Base-by-base conservation (phyloP, 345 rosid genomes). In the Moricandia arvensis region DNA sequence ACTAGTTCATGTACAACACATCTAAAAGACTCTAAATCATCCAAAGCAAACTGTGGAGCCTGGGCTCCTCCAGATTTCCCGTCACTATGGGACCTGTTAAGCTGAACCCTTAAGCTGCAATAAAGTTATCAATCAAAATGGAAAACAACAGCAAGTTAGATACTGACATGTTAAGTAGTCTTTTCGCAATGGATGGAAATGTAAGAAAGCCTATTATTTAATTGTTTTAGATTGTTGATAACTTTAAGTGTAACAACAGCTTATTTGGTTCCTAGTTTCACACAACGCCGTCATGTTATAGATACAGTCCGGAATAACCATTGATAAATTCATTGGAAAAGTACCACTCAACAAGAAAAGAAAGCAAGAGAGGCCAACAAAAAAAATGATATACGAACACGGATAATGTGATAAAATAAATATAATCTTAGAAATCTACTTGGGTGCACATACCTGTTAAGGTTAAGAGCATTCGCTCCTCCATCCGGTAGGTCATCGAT, bases 401-500 rank as follows among this genome's bases (percentile, higher is more conserved):
- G 69, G 17, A 63, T 8, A 6, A 47, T 45, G 30, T 43, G 61
- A 51, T 57, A 55, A 38, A 55, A 63, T 70, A 57, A 27, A 45
- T 16, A 58, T 31, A 45, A 12, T 27, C 11, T 11, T 26, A 27
- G 31, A 77, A 26, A 33, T 34, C 68, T 13, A 61, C 26, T 72
- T 34, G 5, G 61, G 72, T 62, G n/a, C 59, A 60, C 69, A 59
- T 0, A 78, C 98, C 97, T 94, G 76, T 94, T 91, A 73, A 89
- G 85, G 73, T 90, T 94, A 68, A 94, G 87, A 75, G 97, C 80
- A 71, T 89, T 90, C 57, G 93, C 93, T 37, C 98, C 98, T 72
- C 98, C 97, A 78, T 94, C 95, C 9, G 87, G 95, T 80, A 88
- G 97, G 77, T 91, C 96, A 80, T 87, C 87, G 15, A 91, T 83